Base-by-base conservation (phyloP, 2,329 filamentous ascomycete genomes). In the Venturia nashicola region DNA sequence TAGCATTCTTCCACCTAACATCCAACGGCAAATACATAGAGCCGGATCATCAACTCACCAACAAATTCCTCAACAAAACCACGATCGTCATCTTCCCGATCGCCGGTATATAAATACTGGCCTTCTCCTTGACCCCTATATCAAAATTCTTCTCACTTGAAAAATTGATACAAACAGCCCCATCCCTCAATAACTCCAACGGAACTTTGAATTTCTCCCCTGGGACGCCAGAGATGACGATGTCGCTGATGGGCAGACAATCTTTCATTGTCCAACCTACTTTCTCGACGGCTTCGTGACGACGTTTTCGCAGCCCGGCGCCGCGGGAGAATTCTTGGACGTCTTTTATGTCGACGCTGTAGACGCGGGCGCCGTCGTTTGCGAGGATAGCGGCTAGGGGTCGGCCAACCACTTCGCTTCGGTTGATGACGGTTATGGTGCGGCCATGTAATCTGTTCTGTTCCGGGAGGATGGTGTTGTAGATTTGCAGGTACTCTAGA, bases 131-230 rank as follows among this genome's bases (percentile, higher is more conserved):
- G 68, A 97, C 86, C 59, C 89, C 89, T 0, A 88, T 86, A 39
- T 27, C 60, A 62, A 75, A 65, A 71, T 84, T 83, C 81, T 92
- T 90, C 76, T 89, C 91, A 61, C 90, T 96, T 8, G 91, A 95
- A 75, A 99, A 97, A 78, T 99, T 99, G 79, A 99, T 92, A 81
- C 94, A 99, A n/a, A 96, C 90, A 39, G 90, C 92, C 59, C 94
- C 94, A 64, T 96, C 90, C 59, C 91, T 85, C 70, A 99, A 81
- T 67, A 94, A 79, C 61, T 90, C 84, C 3, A 87, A 88, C 6
- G 92, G 90, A 34, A 99, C 89, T 80, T 97, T 97, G 83, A 88
- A 99, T 66, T 82, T 84, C 67, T 96, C 89, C 32, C 86, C 85
- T 0, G 94, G 94, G 1, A 99, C 94, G 68, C 94, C 94, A 63